These are phyloP conservation scores for Kluyveromyces dobzhanskii DNA, from an alignment of 805 yeast species.

Conservation along the genomic window DNA sequence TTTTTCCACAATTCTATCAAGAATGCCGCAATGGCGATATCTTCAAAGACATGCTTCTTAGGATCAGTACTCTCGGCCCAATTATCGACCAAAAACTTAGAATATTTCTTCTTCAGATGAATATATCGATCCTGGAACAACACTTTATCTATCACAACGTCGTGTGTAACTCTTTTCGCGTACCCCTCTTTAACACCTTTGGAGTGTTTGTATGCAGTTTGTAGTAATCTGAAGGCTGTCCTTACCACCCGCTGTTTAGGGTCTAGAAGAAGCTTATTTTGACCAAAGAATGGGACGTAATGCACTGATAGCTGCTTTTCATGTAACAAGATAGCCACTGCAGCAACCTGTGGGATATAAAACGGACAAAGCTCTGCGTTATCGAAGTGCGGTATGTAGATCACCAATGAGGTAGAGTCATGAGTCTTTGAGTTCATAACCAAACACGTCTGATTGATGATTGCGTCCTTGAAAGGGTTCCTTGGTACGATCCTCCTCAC, in stretches of 20 bases:
- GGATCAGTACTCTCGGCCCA: slow-evolving; percentile 98
- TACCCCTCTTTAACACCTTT: slow-evolving; percentile 78
- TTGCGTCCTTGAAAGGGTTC: slow-evolving; percentile 76
- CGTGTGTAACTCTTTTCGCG: slow-evolving; percentile 82
- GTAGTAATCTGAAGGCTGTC: slow-evolving; percentile 70
- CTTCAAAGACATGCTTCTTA: slow-evolving; percentile 91
- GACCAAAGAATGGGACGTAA: slow-evolving; percentile 51
- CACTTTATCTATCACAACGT: slow-evolving; percentile 72
- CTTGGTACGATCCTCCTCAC: slow-evolving; percentile 89
- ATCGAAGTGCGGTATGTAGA: slow-evolving; percentile 71
- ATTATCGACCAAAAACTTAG: slow-evolving; percentile 59
- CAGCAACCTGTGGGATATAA: slow-evolving; percentile 79
- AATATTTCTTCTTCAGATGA: slow-evolving; percentile 71
- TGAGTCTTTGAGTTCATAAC: slow-evolving; percentile 29
- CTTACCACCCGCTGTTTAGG: slow-evolving; percentile 57
- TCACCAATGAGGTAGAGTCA: slow-evolving; percentile 41
- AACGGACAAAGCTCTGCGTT: slow-evolving; percentile 61
- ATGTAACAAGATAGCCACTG: slow-evolving; percentile 60
- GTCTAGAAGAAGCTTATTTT: slow-evolving; percentile 27
- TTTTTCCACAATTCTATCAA: slow-evolving; percentile 76
- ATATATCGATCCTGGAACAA: slow-evolving; percentile 79
- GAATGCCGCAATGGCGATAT: slow-evolving; percentile 91
- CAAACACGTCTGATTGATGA: slow-evolving; percentile 79
- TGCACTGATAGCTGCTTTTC: slow-evolving; percentile 53
- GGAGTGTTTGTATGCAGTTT: slow-evolving; percentile 79